A percentile compares a stretch with the other conserved stretches of the same genome.
These are phyloP conservation scores for Starmerella stigmatis DNA, from an alignment of 805 yeast species.

Conservation along the genomic window DNA sequence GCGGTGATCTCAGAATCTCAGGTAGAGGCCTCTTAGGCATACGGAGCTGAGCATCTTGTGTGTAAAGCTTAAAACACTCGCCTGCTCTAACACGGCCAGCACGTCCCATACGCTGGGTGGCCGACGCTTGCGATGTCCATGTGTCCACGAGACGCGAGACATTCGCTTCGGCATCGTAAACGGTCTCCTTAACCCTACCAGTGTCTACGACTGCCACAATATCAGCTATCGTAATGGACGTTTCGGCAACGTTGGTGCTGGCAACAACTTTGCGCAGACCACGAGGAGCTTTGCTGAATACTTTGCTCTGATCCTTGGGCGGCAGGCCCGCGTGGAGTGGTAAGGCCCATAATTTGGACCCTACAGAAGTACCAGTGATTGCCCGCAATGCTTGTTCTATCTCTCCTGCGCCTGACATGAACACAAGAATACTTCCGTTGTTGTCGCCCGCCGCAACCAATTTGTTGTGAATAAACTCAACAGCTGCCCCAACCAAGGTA, in stretches of 20 bases:
- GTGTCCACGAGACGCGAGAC: constrained; percentile 62
- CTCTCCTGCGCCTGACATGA: constrained; percentile 86
- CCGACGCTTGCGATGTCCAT: constrained; percentile 87
- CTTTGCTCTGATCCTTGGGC: constrained; percentile 70
- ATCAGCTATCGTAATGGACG: constrained; percentile 93
- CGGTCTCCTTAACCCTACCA: constrained; percentile 72
- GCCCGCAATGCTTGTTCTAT: constrained; percentile 52
- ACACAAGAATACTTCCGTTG: constrained; percentile 69
- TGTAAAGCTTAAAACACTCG: constrained; percentile 67
- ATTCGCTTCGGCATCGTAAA: constrained; percentile 56
- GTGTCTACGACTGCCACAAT: constrained; percentile 84
- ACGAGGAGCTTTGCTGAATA: constrained; percentile 47
- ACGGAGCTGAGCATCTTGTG: constrained; percentile 45
- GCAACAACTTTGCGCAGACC: constrained; percentile 69
- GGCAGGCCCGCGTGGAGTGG: constrained; percentile 86
- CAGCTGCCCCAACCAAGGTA: constrained; percentile 53
- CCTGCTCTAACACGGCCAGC: constrained; percentile 94
- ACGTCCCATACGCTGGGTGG: constrained; percentile 86
- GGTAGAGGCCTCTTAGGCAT: constrained; percentile 76
- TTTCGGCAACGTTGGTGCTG: constrained; percentile 91
- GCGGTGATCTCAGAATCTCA: constrained; percentile 72
- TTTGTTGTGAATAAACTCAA: constrained; percentile 42
- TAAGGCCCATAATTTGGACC: constrained; percentile 36
- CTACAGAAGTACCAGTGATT: constrained; percentile 28
- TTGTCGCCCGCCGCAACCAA: constrained; percentile 34